Evolutionary conservation across 345 rosid species (phyloP).

Genomic region (Camelina neglecta): DNA sequence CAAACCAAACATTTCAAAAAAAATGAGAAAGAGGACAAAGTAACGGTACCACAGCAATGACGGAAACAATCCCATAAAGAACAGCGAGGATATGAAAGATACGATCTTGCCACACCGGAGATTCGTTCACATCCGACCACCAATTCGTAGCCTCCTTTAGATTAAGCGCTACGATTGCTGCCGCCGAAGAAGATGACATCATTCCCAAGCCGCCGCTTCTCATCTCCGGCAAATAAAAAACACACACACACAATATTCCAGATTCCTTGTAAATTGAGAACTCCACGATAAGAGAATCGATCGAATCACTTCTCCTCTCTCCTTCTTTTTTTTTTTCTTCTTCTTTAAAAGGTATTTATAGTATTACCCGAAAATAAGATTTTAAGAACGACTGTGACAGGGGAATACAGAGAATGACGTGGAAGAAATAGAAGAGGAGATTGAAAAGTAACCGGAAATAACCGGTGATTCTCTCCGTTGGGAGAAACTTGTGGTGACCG

Average conservation of each 20-base stretch:
- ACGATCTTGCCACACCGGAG: slow-evolving; percentile 61
- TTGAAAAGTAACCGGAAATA: slow-evolving; percentile 23
- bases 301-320: slow-evolving; percentile 43
- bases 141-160: slow-evolving; percentile 44
- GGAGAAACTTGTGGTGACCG: slow-evolving; percentile 1
- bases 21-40: not conserved
- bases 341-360: slow-evolving; percentile 3
- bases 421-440: slow-evolving; percentile 12
- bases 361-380: slow-evolving; percentile 18
- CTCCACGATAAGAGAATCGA: slow-evolving; percentile 29
- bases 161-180: slow-evolving; percentile 35
- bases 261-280: slow-evolving; percentile 17
- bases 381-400: slow-evolving; percentile 26
- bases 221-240: slow-evolving; percentile 9
- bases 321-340: not conserved
- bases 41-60: slow-evolving; percentile 57
- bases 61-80: slow-evolving; percentile 59
- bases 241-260: not conserved
- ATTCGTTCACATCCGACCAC: slow-evolving; percentile 62
- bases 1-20: slow-evolving; percentile 12
- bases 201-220: slow-evolving; percentile 33
- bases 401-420: slow-evolving; percentile 33
- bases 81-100: slow-evolving; percentile 54
- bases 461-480: slow-evolving; percentile 11
- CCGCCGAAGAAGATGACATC: slow-evolving; percentile 29